Evolutionary conservation across 1,139 yeast species (phyloP), one percentile per base, ranked within the genome.

Genomic region (Hansenula anomala): DNA sequence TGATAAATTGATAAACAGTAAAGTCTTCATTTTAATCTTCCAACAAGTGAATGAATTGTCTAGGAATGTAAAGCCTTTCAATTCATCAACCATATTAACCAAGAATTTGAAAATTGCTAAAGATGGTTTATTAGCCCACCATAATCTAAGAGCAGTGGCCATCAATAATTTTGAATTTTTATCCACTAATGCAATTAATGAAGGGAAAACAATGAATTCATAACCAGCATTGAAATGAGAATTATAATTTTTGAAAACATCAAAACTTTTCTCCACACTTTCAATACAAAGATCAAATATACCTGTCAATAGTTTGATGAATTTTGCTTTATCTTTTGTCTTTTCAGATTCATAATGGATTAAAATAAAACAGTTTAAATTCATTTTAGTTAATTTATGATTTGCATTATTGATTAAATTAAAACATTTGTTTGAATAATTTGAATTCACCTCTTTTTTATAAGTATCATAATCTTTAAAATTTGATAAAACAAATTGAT

Each of bases 161-260:
- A 36, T 27, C 6, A 48, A 22, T 19, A 33, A 36, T 17, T 30
- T 41, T 9, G 43, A 10, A 1, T 42, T 24, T 18, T 39, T 46
- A 15, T 47, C 54, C 18, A 52, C 17, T 6, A 42, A 30, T n/a
- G 37, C 37, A 10, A 47, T 28, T 2, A 47, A 23, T 5, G 25
- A 25, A 10, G 45, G 45, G 20, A 45, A 19, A 6, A 49, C n/a
- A 7, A 48, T 18, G 16, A 48, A 42, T 30, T 52, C 56, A 33
- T 36, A 42, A 2, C 54, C 54, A 1, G 49, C 27, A 10, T 40
- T 40, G 38, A 41, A 51, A 33, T 52, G 51, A 5, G 27, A 36
- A 11, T 41, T 34, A 30, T 42, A 45, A 29, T 52, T 50, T 31
- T 39, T 38, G 7, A 48, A 35, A 9, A 51, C 32, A 37, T 49